Evolutionary conservation across 768 basidiomycete genomes (phyloP), one percentile per base, ranked within the genome.

Genomic region (Russula abietina): DNA sequence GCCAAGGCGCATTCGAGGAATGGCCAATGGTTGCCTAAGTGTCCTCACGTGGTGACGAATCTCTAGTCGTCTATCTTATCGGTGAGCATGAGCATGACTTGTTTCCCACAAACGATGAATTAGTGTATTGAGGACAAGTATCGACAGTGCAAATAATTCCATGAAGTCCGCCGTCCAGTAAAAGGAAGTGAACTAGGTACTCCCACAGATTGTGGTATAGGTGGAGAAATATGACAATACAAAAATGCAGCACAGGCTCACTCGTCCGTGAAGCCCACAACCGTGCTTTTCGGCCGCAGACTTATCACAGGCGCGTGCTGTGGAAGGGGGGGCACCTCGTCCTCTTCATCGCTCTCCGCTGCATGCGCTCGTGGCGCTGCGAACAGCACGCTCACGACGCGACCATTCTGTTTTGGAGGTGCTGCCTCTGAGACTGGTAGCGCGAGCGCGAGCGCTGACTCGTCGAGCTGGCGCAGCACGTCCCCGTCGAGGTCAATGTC

Each of bases 1-100:
- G 88, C 8, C 81, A 93, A 70, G 91, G 92, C 0, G 84, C 79
- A 10, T 98, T 98, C 72, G 85, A 83, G 57, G 90, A 93, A 68
- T 87, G 88, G 83, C 86, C 91, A 0, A 89, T 93, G 86, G 65
- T 50, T 85, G 65, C 54, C 2, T 67, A 36, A 67, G 12, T 38
- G 8, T 24, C 30, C 14, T 28, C 30, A 39, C 36, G 28, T 54
- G 38, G 54, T 39, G n/a, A 53, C 9, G 24, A 10, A 6, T 1
- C 6, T 24, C 22, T n/a, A 28, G 30, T n/a, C 30, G 30, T 3
- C 9, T 24, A 39, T 39, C 50, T 49, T 28, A 58, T 49, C 17
- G 14, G 28, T 32, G 51, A 38, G 51, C 19, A 2, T 22, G 11
- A 16, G 53, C 52, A 26, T 28, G 11, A 24, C 26, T 14, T 16